Percentiles rank a stretch among this genome's conserved stretches.
phyloP scores from a whole-genome alignment of 108 stramenopile species.

The Fistulifera pelliculosa region DNA sequence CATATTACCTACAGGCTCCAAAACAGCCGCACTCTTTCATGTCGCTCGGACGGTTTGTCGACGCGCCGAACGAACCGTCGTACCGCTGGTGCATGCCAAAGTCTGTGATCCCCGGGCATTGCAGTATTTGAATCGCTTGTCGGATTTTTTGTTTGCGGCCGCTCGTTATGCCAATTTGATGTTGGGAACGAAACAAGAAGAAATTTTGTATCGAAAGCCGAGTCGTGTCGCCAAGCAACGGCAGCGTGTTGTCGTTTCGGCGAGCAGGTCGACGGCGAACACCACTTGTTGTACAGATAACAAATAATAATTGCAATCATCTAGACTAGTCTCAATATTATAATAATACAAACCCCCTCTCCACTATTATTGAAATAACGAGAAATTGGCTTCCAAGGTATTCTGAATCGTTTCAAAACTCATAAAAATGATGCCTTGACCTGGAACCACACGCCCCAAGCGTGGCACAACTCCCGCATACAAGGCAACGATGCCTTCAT shows the following conservation, averaged over 20 bases:
- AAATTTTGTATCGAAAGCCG: slow-evolving; percentile 54
- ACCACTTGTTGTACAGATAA: too few relatives aligned
- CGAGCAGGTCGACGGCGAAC: too few relatives aligned
- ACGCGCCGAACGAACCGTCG: slow-evolving; percentile 65
- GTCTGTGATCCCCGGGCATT: slow-evolving; percentile 60
- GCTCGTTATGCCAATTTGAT: slow-evolving; percentile 61
- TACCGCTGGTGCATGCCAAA: slow-evolving; percentile 14
- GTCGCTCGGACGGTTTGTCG: slow-evolving; percentile 79
- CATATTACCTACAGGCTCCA: slow-evolving; percentile 67
- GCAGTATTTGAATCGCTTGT: slow-evolving; percentile 73
- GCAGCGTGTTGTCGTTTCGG: slow-evolving; percentile 1
- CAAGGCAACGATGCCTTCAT: slow-evolving; percentile 87
- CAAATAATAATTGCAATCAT: too few relatives aligned
- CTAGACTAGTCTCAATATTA: too few relatives aligned
- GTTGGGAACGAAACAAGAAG: slow-evolving; percentile 37
- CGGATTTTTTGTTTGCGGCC: slow-evolving; percentile 79
- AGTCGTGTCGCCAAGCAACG: slow-evolving; percentile 16
- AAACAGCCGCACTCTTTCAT: slow-evolving; percentile 55
- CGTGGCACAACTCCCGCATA: slow-evolving; percentile 94
- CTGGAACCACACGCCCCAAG: slow-evolving; percentile 88
- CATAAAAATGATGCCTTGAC: slow-evolving; percentile 98
- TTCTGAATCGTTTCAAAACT: slow-evolving; percentile 89
- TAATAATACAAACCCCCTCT: too few relatives aligned
- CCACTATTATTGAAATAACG: slow-evolving; percentile 34
- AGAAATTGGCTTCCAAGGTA: slow-evolving; percentile 40